These are phyloP conservation scores for Metarhizium album DNA, from an alignment of 2,329 filamentous ascomycete species.

Conservation along the genomic window DNA sequence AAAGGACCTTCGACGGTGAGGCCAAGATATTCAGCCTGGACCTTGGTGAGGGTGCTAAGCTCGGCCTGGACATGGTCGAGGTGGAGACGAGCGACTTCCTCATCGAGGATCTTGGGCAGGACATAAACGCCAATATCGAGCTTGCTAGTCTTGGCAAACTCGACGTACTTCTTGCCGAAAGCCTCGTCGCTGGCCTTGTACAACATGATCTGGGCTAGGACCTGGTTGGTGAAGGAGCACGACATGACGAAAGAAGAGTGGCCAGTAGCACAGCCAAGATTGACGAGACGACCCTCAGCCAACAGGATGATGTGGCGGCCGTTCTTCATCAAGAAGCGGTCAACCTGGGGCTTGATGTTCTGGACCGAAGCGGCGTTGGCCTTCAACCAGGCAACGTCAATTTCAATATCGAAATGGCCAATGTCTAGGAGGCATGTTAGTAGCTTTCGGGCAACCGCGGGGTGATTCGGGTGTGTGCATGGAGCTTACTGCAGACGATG, in stretches of 20 bases:
- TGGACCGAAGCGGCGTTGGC: conserved; percentile 83
- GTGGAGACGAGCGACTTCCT: conserved; percentile 95
- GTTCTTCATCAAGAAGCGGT: conserved; percentile 89
- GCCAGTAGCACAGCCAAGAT: conserved; percentile 96
- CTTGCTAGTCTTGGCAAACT: conserved; percentile 89
- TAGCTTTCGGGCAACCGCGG: not conserved
- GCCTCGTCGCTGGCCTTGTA: conserved; percentile 84
- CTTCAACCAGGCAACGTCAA: conserved; percentile 99
- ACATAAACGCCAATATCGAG: conserved; percentile 79
- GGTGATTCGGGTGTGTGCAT: not conserved
- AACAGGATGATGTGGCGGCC: conserved; percentile 97
- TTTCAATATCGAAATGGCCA: conserved; percentile 99
- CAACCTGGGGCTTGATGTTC: conserved; percentile 99
- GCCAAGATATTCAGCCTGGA: conserved; percentile 92
- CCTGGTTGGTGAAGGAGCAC: conserved; percentile 99
- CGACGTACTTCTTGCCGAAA: conserved; percentile 88
- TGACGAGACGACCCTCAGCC: conserved; percentile 96
- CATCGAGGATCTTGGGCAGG: conserved; percentile 95
- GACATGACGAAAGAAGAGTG: conserved; percentile 99
- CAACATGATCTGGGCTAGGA: conserved; percentile 96
- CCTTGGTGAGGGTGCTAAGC: conserved; percentile 72
- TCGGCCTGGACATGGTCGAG: conserved; percentile 88
- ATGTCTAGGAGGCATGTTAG: conserved; percentile 49
- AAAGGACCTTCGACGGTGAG: conserved; percentile 79
- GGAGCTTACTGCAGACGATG: conserved; percentile 80